These are phyloP conservation scores for Plectranthus barbatus DNA, from an alignment of 257 asterid genomes.

Conservation along the genomic window DNA sequence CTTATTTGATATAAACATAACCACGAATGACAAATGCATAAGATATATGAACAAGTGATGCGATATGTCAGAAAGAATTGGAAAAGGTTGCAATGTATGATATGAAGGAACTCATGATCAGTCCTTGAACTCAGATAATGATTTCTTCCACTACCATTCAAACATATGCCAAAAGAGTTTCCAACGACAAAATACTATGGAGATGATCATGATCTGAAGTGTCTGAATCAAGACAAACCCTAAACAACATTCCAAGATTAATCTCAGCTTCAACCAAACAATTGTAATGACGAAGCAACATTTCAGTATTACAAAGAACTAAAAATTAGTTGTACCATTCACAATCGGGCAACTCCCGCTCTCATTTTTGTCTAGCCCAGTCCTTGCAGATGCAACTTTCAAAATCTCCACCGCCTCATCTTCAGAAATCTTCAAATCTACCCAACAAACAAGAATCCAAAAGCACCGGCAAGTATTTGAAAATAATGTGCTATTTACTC, in stretches of 20 bases:
- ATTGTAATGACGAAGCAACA: not conserved
- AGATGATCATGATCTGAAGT: not conserved
- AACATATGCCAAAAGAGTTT: not conserved
- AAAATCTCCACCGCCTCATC: slow-evolving; percentile 52
- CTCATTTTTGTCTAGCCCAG: slow-evolving; percentile 36
- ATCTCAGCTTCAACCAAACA: not conserved
- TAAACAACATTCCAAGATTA: not conserved
- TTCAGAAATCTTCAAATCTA: slow-evolving; percentile 69
- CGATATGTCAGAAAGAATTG: no score
- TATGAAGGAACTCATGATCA: not conserved
- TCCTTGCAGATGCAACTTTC: slow-evolving; percentile 49
- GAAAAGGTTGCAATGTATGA: no score
- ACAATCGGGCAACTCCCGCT: slow-evolving; percentile 35
- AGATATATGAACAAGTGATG: no score
- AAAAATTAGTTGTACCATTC: slow-evolving; percentile 38
- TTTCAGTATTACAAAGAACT: not conserved
- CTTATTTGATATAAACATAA: not conserved
- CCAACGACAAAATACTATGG: not conserved
- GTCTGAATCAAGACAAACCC: not conserved
- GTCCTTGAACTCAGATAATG: not conserved
- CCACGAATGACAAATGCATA: no score
- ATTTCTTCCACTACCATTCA: not conserved
- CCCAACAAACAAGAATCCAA: not conserved
- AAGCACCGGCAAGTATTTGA: not conserved
- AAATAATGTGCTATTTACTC: not conserved